Evolutionary conservation across 495 filamentous ascomycete species (phyloP), one percentile per base, ranked within the genome.

Genomic region (Polyplosphaeria fusca): DNA sequence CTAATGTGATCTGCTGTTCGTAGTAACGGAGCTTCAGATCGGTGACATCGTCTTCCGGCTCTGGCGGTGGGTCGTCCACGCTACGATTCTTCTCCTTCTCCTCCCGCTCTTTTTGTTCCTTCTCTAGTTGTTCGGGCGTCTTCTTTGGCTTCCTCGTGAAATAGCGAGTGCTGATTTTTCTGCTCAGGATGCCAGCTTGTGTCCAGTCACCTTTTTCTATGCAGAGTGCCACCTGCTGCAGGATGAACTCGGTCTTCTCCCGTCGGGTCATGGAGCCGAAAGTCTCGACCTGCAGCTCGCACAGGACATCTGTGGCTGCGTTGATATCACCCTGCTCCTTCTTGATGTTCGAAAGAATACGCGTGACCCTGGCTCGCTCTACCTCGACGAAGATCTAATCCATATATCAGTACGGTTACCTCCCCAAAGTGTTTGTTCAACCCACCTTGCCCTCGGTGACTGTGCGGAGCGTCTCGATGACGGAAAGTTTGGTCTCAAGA

Each of bases 231-330:
- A 98, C 92, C 73, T 98, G 93, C 67, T 92, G 89, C 44, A 98
- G 79, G 63, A 98, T 97, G 69, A 98, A 97, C 64, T 96, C 93
- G 12, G 88, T 92, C 86, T 98, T 98, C 71, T 98, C 93, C 57
- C 94, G 83, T 63, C 92, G 79, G 40, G 88, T 86, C 93, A 98
- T 98, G 35, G 93, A 97, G 18, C 93, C 93, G 66, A 98, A 98
- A 0, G 93, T 98, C 78, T 98, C 93, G 16, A 98, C 93, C 71
- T 98, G 93, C 51, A 98, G 79, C 76, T 98, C 93, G 73, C 93
- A 98, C 20, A 98, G 80, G 50, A 89, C 93, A 61, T 95, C 91
- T 56, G 88, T 86, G 4, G 93, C 94, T 13, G 88, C 85, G 66
- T 86, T 87, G 55, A 95, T 79, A 66, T 98, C 90, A 47, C 91